phyloP scores from a whole-genome alignment of 331 rosid genomes.

The Acacia concinna region DNA sequence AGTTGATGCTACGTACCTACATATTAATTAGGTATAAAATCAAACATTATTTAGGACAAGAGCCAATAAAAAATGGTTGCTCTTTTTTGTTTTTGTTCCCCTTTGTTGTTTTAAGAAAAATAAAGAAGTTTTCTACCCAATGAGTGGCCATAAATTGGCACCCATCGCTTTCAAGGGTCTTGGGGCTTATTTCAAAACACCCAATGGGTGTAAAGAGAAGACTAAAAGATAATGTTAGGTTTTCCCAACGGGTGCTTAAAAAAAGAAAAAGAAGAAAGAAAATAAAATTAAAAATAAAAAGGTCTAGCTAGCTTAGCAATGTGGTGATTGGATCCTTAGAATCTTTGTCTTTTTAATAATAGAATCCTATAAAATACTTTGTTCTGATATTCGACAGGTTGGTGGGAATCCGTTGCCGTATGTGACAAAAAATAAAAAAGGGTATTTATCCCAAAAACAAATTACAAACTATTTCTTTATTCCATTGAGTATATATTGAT shows the following conservation, averaged over 20 bases:
- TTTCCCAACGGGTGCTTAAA: background rate
- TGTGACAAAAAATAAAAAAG: background rate
- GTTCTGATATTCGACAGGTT: slow-evolving; percentile 8
- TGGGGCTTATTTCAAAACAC: background rate
- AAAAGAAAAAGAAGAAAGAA: background rate
- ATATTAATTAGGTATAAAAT: background rate
- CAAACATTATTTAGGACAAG: background rate
- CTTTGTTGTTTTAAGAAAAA: background rate
- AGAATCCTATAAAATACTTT: slow-evolving; percentile 19
- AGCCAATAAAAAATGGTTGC: background rate
- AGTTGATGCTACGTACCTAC: background rate
- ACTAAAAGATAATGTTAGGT: slow-evolving; percentile 25
- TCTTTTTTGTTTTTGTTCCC: background rate
- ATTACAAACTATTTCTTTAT: slow-evolving; percentile 7
- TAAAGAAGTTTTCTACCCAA: background rate
- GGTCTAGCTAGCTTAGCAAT: background rate
- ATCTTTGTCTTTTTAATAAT: background rate
- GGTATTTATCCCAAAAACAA: background rate
- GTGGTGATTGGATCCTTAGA: slow-evolving; percentile 19
- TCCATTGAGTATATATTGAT: background rate
- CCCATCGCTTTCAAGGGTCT: background rate
- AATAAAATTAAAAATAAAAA: background rate
- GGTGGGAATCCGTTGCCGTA: background rate
- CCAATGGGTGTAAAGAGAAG: background rate
- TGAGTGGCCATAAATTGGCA: background rate